Conservation (phyloP, 352 stramenopile genomes). For the Peronospora belbahrii region DNA sequence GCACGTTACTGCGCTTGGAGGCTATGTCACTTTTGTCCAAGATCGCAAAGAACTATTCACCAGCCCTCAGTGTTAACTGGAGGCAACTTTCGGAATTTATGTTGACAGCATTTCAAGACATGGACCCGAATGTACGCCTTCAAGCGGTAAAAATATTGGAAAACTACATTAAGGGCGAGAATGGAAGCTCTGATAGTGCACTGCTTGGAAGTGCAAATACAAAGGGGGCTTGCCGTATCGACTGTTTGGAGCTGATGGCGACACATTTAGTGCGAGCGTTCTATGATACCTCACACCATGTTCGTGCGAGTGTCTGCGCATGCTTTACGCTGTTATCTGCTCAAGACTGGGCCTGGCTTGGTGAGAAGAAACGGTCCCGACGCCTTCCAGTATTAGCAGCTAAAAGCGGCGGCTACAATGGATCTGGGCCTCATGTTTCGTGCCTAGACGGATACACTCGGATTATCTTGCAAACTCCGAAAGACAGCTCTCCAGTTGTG, state of each 20-base stretch:
- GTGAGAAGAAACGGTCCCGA: conserved; percentile 35
- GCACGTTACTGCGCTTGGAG: conserved; percentile 56
- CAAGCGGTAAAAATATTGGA: conserved; percentile 85
- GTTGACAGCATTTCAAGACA: conserved; percentile 73
- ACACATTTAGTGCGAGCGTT: conserved; percentile 78
- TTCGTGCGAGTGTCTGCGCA: conserved; percentile 78
- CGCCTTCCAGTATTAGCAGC: conserved; percentile 24
- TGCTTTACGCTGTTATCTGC: conserved; percentile 78
- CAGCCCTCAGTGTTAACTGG: conserved; percentile 68
- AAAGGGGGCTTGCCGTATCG: conserved; percentile 21
- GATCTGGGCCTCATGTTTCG: conserved; percentile 23
- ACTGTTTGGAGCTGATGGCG: conserved; percentile 70
- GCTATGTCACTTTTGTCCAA: conserved; percentile 81
- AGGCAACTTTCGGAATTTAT: conserved; percentile 64
- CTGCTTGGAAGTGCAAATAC: background rate
- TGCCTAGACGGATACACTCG: conserved; percentile 59
- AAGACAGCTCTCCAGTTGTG: conserved; percentile 73
- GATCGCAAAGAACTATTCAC: conserved; percentile 76
- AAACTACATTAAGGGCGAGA: conserved; percentile 80
- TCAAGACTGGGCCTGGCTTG: conserved; percentile 55
- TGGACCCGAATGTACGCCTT: conserved; percentile 77
- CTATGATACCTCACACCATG: conserved; percentile 79
- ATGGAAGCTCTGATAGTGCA: conserved; percentile 9
- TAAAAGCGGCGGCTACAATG: conserved; percentile 26
- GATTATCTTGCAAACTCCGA: conserved; percentile 69